Conservation (phyloP, 768 basidiomycete species). For the Boletus vermiculosoides region DNA sequence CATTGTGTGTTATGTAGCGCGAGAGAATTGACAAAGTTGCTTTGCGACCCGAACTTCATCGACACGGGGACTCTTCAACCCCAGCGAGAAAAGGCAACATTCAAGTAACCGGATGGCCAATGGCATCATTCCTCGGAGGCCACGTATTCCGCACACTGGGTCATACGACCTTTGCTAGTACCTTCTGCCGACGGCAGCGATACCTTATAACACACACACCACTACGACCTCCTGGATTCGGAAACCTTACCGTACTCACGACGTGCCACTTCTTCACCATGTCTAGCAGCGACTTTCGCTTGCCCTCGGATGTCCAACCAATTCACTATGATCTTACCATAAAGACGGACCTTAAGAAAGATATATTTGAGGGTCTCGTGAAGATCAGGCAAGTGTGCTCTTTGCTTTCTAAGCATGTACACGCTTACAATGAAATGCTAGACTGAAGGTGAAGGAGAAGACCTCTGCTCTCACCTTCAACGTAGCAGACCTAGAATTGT, state of each 20-base stretch:
- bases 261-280: conserved; percentile 8
- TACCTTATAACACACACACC: neutral
- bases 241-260: neutral
- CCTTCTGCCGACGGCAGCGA: neutral
- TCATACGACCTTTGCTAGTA: neutral
- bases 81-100: neutral
- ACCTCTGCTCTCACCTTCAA: conserved; percentile 69
- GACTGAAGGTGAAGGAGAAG: conserved; percentile 61
- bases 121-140: conserved; percentile 13
- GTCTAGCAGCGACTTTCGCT: conserved; percentile 39
- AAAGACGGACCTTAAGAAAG: conserved; percentile 77
- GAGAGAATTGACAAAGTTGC: neutral
- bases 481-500: conserved; percentile 55
- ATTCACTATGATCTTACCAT: conserved; percentile 77
- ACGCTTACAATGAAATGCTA: conserved; percentile 25
- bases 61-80: neutral
- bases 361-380: conserved; percentile 74
- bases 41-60: neutral
- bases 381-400: conserved; percentile 55
- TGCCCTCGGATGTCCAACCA: conserved; percentile 66
- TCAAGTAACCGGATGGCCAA: conserved; percentile 5
- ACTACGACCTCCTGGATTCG: neutral
- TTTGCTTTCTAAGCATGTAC: neutral
- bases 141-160: conserved; percentile 2
- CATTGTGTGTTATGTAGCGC: neutral